Evolutionary conservation across 1,284 basidiomycete species (phyloP).

Genomic region (Pseudozyma pruni): DNA sequence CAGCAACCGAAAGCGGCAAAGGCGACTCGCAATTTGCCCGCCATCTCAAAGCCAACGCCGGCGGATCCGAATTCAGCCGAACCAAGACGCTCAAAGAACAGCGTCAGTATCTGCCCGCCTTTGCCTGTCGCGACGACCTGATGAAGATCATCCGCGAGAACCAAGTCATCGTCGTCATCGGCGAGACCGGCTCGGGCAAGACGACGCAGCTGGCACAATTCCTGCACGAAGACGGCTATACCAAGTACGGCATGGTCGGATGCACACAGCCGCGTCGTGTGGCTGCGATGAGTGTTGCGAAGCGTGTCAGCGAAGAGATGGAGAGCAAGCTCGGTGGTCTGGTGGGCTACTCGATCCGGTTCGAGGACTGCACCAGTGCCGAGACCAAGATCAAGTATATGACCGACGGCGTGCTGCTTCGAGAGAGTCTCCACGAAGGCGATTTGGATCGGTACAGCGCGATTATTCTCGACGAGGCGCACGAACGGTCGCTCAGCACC

Average conservation of each 20-base stretch:
- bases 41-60: conserved; percentile 77
- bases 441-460: conserved; percentile 94
- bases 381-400: conserved; percentile 93
- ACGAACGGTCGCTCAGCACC: conserved; percentile 93
- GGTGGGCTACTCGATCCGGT: conserved; percentile 96
- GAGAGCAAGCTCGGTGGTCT: conserved; percentile 81
- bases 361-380: conserved; percentile 92
- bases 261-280: conserved; percentile 97
- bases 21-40: conserved; percentile 95
- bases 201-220: conserved; percentile 93
- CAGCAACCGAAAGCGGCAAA: conserved; percentile 76
- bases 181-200: conserved; percentile 95
- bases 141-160: conserved; percentile 91
- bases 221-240: conserved; percentile 95
- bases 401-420: conserved; percentile 95
- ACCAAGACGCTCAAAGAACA: conserved; percentile 90
- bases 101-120: conserved; percentile 94
- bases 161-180: conserved; percentile 91
- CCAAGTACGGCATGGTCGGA: conserved; percentile 84
- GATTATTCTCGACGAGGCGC: conserved; percentile 96
- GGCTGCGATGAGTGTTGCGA: conserved; percentile 97
- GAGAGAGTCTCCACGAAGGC: conserved; percentile 94
- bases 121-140: conserved; percentile 94
- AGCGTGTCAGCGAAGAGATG: conserved; percentile 95
- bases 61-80: conserved; percentile 84